Evolutionary conservation across 306 rosid genomes (phyloP).

Genomic region (Crataegus laevigata): DNA sequence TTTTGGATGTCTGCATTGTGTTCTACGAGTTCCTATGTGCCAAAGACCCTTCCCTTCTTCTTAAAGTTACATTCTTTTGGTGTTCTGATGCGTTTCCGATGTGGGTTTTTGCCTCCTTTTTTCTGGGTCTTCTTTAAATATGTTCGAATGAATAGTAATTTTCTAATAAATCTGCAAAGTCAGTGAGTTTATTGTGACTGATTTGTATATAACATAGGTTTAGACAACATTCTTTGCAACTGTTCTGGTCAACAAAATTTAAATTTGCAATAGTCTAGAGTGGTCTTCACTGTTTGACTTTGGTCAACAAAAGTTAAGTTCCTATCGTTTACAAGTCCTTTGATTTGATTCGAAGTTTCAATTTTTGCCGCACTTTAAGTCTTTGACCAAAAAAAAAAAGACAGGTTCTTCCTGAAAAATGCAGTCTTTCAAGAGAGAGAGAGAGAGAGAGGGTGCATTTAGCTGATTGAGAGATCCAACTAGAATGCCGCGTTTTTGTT

Average conservation of each 20-base stretch:
- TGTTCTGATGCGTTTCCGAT: neutral
- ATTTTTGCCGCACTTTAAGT: neutral
- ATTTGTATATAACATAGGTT: neutral
- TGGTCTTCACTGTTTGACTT: neutral
- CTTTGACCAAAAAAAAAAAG: neutral
- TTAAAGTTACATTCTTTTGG: constrained; percentile 5
- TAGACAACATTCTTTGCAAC: neutral
- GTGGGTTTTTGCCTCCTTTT: neutral
- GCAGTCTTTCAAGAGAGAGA: neutral
- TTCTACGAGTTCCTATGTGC: neutral
- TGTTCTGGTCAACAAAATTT: neutral
- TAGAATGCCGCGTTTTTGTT: neutral
- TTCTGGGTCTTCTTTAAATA: neutral
- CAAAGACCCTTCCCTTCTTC: neutral
- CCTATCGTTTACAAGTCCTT: neutral
- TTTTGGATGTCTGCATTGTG: neutral
- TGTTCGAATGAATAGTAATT: neutral
- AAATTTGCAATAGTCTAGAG: neutral
- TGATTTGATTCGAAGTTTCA: neutral
- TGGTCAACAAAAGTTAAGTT: too few species aligned
- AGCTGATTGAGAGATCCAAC: neutral
- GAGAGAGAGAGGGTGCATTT: neutral
- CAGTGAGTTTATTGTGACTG: neutral
- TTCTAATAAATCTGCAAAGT: neutral
- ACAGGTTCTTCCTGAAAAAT: neutral